Evolutionary conservation across 768 basidiomycete species (phyloP).

Genomic region (Paxillus involutus): DNA sequence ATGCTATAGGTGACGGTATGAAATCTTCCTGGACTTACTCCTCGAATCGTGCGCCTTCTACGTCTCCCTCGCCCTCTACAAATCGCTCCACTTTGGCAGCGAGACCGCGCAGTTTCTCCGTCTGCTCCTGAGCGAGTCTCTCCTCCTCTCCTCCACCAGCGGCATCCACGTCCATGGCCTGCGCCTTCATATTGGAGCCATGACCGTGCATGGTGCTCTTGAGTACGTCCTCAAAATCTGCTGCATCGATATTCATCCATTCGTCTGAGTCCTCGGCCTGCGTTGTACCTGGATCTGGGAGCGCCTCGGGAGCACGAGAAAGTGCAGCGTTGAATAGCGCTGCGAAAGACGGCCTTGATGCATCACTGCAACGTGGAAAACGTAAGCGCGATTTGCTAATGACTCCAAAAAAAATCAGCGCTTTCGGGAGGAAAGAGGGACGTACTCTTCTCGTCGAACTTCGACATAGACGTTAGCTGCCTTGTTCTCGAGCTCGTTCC

Average conservation of each 20-base stretch:
- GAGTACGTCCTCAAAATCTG: slow-evolving; percentile 75
- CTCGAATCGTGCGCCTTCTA: slow-evolving; percentile 86
- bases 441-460: slow-evolving; percentile 67
- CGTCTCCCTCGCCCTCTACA: slow-evolving; percentile 83
- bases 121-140: slow-evolving; percentile 59
- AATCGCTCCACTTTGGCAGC: slow-evolving; percentile 89
- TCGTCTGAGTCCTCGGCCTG: slow-evolving; percentile 70
- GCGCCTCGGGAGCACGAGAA: slow-evolving; percentile 35
- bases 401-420: background rate
- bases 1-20: background rate
- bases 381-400: slow-evolving; percentile 1
- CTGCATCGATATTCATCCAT: slow-evolving; percentile 83
- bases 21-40: slow-evolving; percentile 59
- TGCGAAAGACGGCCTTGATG: slow-evolving; percentile 75
- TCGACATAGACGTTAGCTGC: slow-evolving; percentile 69
- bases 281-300: slow-evolving; percentile 10
- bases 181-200: slow-evolving; percentile 14
- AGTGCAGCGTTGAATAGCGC: slow-evolving; percentile 67
- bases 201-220: slow-evolving; percentile 35
- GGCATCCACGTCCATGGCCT: slow-evolving; percentile 53
- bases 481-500: slow-evolving; percentile 71
- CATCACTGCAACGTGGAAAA: slow-evolving; percentile 38
- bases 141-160: slow-evolving; percentile 33
- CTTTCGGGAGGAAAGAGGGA: slow-evolving; percentile 8
- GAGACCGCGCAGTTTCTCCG: slow-evolving; percentile 67